Percentiles rank a stretch among this genome's conserved stretches.
Evolutionary conservation across 768 basidiomycete species (phyloP).

Genomic region (Lentinula detonsa): DNA sequence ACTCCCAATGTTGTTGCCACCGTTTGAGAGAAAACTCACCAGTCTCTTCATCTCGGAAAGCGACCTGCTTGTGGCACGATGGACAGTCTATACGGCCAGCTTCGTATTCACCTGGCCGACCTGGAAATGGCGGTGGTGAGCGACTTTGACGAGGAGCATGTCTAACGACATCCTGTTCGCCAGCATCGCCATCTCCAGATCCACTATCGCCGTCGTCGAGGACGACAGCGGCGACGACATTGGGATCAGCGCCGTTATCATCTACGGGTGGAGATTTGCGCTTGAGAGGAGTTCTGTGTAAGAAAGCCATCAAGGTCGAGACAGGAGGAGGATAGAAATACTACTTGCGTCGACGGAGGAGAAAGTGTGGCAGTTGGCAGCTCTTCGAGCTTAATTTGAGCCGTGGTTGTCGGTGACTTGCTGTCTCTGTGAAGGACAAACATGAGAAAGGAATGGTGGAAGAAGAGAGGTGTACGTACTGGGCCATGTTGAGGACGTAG

Average conservation of each 20-base stretch:
- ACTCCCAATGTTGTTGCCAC: constrained; percentile 61
- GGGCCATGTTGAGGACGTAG: not conserved
- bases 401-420: not conserved
- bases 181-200: not conserved
- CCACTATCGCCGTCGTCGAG: not conserved
- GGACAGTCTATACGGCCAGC: constrained; percentile 63
- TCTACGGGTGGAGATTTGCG: constrained; percentile 3
- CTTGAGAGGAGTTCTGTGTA: not conserved
- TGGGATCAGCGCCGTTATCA: not conserved
- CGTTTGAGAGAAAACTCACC: constrained; percentile 61
- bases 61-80: constrained; percentile 52
- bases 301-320: not conserved
- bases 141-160: not conserved
- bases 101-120: constrained; percentile 44
- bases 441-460: not conserved
- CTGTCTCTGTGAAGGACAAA: not conserved
- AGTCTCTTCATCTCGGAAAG: constrained; percentile 59
- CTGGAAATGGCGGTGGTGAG: not conserved
- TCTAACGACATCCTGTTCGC: not conserved
- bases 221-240: not conserved
- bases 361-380: not conserved
- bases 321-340: not conserved
- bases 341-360: not conserved
- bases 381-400: constrained; percentile 1
- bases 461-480: not conserved